Evolutionary conservation across 148 eudicot genomes (phyloP), one percentile per base, ranked within the genome.

Genomic region (Rhododendron mucronatum): DNA sequence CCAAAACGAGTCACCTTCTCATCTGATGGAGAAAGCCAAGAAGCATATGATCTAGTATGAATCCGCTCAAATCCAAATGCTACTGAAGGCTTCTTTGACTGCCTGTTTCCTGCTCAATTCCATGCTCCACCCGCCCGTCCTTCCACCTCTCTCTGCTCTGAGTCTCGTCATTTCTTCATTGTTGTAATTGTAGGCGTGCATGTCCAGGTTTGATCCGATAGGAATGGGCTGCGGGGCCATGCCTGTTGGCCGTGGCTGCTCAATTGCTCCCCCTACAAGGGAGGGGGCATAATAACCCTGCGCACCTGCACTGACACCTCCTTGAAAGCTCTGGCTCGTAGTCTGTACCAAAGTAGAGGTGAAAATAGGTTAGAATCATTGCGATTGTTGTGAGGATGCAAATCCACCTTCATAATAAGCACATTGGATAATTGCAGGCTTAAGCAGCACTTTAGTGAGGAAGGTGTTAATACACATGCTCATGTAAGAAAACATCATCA

Each of bases 31-130:
- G 74, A 48, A 75, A 76, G 76, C 23, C 28, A 18, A 10, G 8
- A 10, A 10, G 53, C 41, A 79, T n/a, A 78, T 9, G 33, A 45
- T 6, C 65, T 18, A 20, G 39, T 14, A 30, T 23, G 18, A 53
- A 6, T 7, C 3, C 8, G 30, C 78, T 92, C 87, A 96, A 47
- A 94, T 55, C 98, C 98, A 96, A 88, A 96, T 91, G 90, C 95
- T 92, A 48, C 92, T 92, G 85, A 95, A 95, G 84, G 99, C 97
- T 91, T 96, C 99, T 87, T 96, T 98, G 13, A 96, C 93, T 39
- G 99, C 95, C 85, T 98, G 91, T 85, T 93, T 96, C 88, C 87
- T 90, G 87, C 93, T 86, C 30, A 95, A 82, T 82, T 95, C 39
- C 39, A 37, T 37, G 39, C 41, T 39, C 41, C 41, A 39, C 41